Percentiles rank a stretch among this genome's conserved stretches.
Evolutionary conservation across 192 early-diverging fungal genomes (phyloP).

Genomic region (Coemansia sp.): DNA sequence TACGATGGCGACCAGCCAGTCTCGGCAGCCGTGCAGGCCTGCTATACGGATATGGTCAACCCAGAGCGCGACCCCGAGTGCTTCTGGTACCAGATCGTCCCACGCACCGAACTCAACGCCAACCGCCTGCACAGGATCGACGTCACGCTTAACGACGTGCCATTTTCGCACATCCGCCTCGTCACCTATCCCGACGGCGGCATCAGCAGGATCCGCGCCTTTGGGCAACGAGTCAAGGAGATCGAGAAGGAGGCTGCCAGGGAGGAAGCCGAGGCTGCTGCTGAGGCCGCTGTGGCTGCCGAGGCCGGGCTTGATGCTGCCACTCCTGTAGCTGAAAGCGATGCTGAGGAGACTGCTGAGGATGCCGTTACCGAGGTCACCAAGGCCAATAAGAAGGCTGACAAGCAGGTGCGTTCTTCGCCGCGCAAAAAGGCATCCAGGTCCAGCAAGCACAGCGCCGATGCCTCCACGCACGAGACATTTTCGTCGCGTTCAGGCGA

Average conservation of each 20-base stretch:
- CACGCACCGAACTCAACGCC: conserved; percentile 47
- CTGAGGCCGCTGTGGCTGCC: conserved; percentile 40
- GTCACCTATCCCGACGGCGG: conserved; percentile 83
- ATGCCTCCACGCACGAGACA: conserved; percentile 7
- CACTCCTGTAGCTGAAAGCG: conserved; percentile 6
- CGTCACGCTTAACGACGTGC: conserved; percentile 57
- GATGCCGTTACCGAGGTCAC: not conserved
- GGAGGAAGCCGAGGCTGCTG: conserved; percentile 49
- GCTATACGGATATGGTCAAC: conserved; percentile 51
- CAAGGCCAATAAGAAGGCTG: conserved; percentile 17
- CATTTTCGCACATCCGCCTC: conserved; percentile 68
- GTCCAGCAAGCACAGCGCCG: conserved; percentile 21
- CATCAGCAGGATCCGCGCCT: conserved; percentile 76
- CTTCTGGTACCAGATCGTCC: conserved; percentile 67
- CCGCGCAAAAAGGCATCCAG: conserved; percentile 31
- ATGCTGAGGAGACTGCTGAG: conserved; percentile 9
- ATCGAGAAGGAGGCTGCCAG: conserved; percentile 50
- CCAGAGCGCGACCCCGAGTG: conserved; percentile 53
- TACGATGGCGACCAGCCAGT: conserved; percentile 90
- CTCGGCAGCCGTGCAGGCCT: conserved; percentile 67
- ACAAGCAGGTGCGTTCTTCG: conserved; percentile 16
- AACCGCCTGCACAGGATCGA: conserved; percentile 65
- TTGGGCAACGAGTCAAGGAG: conserved; percentile 62
- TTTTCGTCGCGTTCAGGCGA: conserved; percentile 48
- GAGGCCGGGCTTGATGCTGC: conserved; percentile 28